A percentile compares a stretch with the other conserved stretches of the same genome.
phyloP scores from a whole-genome alignment of 352 stramenopile genomes.

The Peronospora destructor region DNA sequence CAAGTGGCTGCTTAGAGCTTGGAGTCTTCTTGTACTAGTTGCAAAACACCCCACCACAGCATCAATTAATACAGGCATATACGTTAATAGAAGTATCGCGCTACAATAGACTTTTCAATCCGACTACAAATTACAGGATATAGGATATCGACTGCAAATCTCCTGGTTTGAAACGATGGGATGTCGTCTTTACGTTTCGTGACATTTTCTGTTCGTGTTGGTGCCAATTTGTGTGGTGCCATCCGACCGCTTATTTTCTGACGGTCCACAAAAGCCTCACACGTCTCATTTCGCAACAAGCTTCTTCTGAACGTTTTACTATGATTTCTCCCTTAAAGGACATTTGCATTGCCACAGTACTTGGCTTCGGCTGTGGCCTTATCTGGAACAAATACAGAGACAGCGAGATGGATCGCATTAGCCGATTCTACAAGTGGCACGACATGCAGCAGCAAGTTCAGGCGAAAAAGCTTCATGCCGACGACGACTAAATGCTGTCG shows the following conservation, averaged over 20 bases:
- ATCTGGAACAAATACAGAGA: slow-evolving; percentile 71
- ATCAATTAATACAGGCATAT: too few species aligned
- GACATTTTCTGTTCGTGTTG: too few species aligned
- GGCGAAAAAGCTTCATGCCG: slow-evolving; percentile 38
- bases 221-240: slow-evolving; percentile 1
- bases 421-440: slow-evolving; percentile 78
- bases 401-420: slow-evolving; percentile 65
- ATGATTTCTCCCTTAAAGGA: slow-evolving; percentile 83
- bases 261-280: slow-evolving; percentile 9
- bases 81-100: too few species aligned
- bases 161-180: slow-evolving; percentile 1
- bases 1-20: too few species aligned
- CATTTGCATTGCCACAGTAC: slow-evolving; percentile 64
- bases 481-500: slow-evolving; percentile 28
- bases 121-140: too few species aligned
- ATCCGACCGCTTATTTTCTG: slow-evolving; percentile 20
- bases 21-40: too few species aligned
- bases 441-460: slow-evolving; percentile 65
- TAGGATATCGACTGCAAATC: too few species aligned
- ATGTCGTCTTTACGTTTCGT: slow-evolving; percentile 22
- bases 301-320: background rate
- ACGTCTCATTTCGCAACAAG: slow-evolving; percentile 14
- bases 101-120: too few species aligned
- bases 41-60: too few species aligned
- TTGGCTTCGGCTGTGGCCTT: slow-evolving; percentile 43